phyloP scores from a whole-genome alignment of 441 rosid species.

The Populus hybrid region DNA sequence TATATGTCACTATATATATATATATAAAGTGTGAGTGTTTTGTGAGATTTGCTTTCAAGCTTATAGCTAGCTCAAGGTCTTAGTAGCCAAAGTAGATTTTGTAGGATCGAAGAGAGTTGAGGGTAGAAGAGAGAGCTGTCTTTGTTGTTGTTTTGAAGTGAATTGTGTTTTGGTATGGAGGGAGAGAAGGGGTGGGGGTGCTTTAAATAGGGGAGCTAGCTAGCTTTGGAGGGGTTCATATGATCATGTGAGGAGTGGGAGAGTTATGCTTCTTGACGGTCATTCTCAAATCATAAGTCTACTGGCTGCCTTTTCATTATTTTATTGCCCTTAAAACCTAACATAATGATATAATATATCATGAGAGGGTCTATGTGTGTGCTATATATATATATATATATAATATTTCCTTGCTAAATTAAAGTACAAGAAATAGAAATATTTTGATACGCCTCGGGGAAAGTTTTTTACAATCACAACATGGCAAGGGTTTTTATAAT shows the following conservation, averaged over 20 bases:
- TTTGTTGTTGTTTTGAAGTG: constrained; percentile 20
- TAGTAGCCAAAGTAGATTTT: background rate
- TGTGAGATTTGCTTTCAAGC: background rate
- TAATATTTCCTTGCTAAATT: background rate
- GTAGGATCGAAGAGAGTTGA: constrained; percentile 9
- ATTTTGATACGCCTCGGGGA: too few species aligned
- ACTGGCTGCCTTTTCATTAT: constrained; percentile 12
- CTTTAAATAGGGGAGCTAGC: constrained; percentile 35
- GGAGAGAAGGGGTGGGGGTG: constrained; percentile 26
- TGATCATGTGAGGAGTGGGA: constrained; percentile 12
- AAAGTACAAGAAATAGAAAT: background rate
- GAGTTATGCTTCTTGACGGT: constrained; percentile 25
- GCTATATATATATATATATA: too few species aligned
- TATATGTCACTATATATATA: too few species aligned
- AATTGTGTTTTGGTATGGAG: constrained; percentile 14
- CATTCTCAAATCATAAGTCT: constrained; percentile 31
- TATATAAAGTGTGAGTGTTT: too few species aligned
- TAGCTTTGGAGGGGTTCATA: constrained; percentile 16
- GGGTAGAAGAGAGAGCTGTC: constrained; percentile 10
- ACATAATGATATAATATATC: constrained; percentile 2
- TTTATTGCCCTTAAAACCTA: background rate
- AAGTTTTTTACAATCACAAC: constrained; percentile 4
- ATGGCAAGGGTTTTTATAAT: background rate
- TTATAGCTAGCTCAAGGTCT: background rate
- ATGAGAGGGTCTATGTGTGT: constrained; percentile 10